Conservation (phyloP, 2,329 filamentous ascomycete genomes). For the Trichoderma koningiopsis region DNA sequence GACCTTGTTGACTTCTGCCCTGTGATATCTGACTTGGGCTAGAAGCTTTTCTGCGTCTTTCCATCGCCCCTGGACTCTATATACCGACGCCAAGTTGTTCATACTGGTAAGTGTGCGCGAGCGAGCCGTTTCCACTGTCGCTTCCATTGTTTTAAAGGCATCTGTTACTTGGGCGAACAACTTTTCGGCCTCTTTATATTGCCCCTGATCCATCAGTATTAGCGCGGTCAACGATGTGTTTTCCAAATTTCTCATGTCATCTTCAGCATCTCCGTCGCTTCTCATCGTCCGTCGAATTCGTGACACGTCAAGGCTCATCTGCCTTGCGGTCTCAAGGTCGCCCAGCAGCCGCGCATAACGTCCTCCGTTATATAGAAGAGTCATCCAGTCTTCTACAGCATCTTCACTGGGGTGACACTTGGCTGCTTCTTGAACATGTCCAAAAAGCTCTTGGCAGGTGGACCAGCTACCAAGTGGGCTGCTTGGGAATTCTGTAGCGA, state of each 20-base stretch:
- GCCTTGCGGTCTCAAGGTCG: conserved; percentile 10
- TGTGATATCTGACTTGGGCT: not conserved
- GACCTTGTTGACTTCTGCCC: not conserved
- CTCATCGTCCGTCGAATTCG: not conserved
- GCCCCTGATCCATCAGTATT: conserved; percentile 9
- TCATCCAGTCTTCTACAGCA: not conserved
- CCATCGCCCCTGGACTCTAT: conserved; percentile 3
- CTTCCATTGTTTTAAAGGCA: not conserved
- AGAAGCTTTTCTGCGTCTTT: conserved; percentile 11
- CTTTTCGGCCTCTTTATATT: not conserved
- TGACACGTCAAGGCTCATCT: not conserved
- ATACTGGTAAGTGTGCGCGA: not conserved
- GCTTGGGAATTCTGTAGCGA: conserved; percentile 29
- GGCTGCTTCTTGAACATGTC: conserved; percentile 4
- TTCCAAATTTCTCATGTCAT: not conserved
- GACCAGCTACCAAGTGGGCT: not conserved
- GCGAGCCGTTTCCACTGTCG: not conserved
- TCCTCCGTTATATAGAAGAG: conserved; percentile 7
- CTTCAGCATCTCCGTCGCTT: not conserved
- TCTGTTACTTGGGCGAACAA: not conserved
- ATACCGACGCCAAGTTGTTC: conserved; percentile 27
- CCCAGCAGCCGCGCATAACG: conserved; percentile 18
- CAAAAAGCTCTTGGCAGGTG: not conserved
- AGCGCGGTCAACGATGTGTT: not conserved
- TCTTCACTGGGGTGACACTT: not conserved